Percentiles rank a stretch among this genome's conserved stretches.
phyloP scores from a whole-genome alignment of 1,139 yeast species.

The Pneumocystis canis region DNA sequence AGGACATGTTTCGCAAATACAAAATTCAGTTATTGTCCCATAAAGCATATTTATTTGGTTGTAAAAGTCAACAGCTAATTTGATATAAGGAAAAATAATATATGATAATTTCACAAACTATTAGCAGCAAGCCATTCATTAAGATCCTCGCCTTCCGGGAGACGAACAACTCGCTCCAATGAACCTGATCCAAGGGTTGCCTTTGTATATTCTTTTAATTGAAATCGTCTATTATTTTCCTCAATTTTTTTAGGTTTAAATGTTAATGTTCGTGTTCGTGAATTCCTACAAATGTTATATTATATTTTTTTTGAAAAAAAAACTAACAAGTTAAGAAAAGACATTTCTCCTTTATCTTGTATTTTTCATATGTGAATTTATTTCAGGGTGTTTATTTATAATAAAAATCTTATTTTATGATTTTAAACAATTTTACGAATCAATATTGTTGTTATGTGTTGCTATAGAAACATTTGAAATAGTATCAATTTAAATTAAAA shows the following conservation, averaged over 20 bases:
- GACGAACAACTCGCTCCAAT: slow-evolving; percentile 71
- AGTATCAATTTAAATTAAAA: too few relatives aligned
- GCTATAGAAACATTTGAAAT: background rate
- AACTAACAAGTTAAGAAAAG: background rate
- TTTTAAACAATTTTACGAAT: background rate
- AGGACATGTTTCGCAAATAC: slow-evolving; percentile 86
- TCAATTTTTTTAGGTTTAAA: slow-evolving; percentile 7
- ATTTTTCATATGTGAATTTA: background rate
- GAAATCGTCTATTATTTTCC: slow-evolving; percentile 15
- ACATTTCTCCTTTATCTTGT: background rate
- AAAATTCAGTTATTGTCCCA: slow-evolving; percentile 89
- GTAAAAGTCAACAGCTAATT: slow-evolving; percentile 43
- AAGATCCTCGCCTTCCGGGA: slow-evolving; percentile 84
- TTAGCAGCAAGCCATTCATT: slow-evolving; percentile 97
- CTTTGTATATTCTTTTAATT: slow-evolving; percentile 64
- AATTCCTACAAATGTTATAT: slow-evolving; percentile 4
- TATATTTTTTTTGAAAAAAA: background rate
- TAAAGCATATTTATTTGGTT: slow-evolving; percentile 93
- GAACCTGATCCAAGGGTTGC: slow-evolving; percentile 90
- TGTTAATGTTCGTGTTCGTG: slow-evolving; percentile 9
- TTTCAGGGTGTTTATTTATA: background rate
- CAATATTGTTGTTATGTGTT: background rate
- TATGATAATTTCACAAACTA: slow-evolving; percentile 14
- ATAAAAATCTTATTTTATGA: background rate
- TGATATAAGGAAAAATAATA: background rate